phyloP scores from a whole-genome alignment of 2,329 filamentous ascomycete genomes.

The Hypoxylon sp. region DNA sequence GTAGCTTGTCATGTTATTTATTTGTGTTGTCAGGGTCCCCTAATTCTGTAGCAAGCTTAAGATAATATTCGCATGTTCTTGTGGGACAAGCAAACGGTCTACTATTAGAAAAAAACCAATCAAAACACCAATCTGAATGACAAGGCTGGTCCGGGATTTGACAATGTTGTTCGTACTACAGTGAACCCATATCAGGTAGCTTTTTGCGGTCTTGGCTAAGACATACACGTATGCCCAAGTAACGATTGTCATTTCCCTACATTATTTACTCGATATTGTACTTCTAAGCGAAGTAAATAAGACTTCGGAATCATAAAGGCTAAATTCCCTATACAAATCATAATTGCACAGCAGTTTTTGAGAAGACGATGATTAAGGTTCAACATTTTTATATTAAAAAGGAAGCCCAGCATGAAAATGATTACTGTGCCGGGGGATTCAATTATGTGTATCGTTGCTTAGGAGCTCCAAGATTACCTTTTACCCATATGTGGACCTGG shows the following conservation, averaged over 20 bases:
- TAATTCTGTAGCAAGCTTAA: slow-evolving; percentile 5
- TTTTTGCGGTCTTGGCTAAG: slow-evolving; percentile 8
- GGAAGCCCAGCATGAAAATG: background rate
- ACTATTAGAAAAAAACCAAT: slow-evolving; percentile 22
- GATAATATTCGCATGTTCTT: slow-evolving; percentile 24
- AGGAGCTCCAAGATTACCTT: background rate
- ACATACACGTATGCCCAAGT: background rate
- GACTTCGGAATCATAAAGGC: background rate
- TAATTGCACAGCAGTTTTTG: background rate
- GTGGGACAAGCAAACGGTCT: slow-evolving; percentile 7
- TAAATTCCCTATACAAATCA: background rate
- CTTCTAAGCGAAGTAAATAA: no score
- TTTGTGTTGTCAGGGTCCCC: slow-evolving; percentile 16
- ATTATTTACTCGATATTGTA: slow-evolving; percentile 9
- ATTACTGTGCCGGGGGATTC: background rate
- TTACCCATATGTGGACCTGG: background rate
- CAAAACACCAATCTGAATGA: slow-evolving; percentile 4
- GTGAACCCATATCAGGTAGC: slow-evolving; percentile 12
- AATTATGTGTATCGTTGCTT: slow-evolving; percentile 7
- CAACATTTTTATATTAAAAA: background rate
- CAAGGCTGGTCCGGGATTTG: slow-evolving; percentile 21
- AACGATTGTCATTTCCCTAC: slow-evolving; percentile 1
- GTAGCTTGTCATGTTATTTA: slow-evolving; percentile 24
- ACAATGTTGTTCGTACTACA: slow-evolving; percentile 35
- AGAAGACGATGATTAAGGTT: background rate